A percentile compares a stretch with the other conserved stretches of the same genome.
Conservation (phyloP, 2,329 filamentous ascomycete species). For the Cladosporium sp. region DNA sequence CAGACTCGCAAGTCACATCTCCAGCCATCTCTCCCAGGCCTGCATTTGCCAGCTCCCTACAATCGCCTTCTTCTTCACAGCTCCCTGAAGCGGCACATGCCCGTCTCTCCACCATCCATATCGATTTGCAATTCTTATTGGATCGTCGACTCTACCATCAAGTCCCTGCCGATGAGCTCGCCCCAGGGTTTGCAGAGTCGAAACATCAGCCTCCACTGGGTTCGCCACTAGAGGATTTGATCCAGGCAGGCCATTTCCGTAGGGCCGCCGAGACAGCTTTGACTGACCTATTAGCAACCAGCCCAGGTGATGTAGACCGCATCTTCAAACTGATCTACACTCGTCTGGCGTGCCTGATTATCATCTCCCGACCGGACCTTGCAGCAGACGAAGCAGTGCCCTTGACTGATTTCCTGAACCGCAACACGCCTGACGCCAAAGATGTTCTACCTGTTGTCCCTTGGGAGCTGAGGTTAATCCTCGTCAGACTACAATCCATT, state of each 20-base stretch:
- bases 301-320: constrained; percentile 59
- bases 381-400: constrained; percentile 63
- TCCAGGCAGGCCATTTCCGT: constrained; percentile 75
- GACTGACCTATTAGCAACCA: constrained; percentile 43
- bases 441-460: constrained; percentile 68
- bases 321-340: constrained; percentile 81
- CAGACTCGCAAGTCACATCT: constrained; percentile 29
- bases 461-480: constrained; percentile 81
- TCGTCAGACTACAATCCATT: constrained; percentile 79
- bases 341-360: constrained; percentile 76
- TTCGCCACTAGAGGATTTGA: constrained; percentile 66
- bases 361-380: constrained; percentile 65
- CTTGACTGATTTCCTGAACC: constrained; percentile 56
- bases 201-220: constrained; percentile 62
- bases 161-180: constrained; percentile 63
- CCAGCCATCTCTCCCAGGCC: constrained; percentile 21
- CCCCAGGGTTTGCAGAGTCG: constrained; percentile 68
- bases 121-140: constrained; percentile 79
- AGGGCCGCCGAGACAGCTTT: constrained; percentile 49
- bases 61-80: constrained; percentile 9
- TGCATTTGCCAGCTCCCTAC: constrained; percentile 13
- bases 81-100: constrained; percentile 25
- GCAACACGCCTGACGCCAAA: constrained; percentile 51
- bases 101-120: constrained; percentile 37
- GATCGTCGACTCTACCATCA: constrained; percentile 81